Percentiles rank a stretch among this genome's conserved stretches.
phyloP scores from a whole-genome alignment of 2,329 filamentous ascomycete species.

The Chrysoporthe puriensis region DNA sequence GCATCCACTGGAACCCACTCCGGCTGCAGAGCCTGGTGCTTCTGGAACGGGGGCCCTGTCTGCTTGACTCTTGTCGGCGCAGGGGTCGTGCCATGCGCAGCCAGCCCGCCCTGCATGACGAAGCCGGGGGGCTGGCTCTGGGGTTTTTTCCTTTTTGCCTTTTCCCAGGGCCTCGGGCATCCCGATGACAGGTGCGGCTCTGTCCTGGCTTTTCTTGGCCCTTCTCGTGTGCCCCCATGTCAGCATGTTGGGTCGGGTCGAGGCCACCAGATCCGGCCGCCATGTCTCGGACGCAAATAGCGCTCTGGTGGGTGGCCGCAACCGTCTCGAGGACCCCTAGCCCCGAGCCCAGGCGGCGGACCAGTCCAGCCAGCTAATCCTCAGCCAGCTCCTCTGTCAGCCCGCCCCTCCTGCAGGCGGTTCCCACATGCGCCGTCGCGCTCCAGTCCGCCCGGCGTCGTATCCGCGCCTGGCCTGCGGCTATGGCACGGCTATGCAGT shows the following conservation, averaged over 20 bases:
- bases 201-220: not conserved
- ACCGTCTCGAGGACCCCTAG: not conserved
- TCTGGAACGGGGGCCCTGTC: slow-evolving; percentile 18
- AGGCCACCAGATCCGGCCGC: slow-evolving; percentile 6
- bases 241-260: not conserved
- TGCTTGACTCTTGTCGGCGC: slow-evolving; percentile 22
- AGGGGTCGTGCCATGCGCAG: slow-evolving; percentile 18
- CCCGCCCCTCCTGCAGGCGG: not conserved
- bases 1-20: slow-evolving; percentile 13
- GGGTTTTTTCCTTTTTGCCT: not conserved
- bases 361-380: too few species aligned
- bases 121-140: too few species aligned
- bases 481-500: slow-evolving; percentile 10
- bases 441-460: not conserved
- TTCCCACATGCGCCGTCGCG: slow-evolving; percentile 17
- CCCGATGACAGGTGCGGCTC: slow-evolving; percentile 12
- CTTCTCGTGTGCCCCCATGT: not conserved
- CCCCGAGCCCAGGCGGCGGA: not conserved
- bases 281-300: slow-evolving; percentile 16
- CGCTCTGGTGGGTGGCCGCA: not conserved
- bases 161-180: slow-evolving; percentile 13
- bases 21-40: slow-evolving; percentile 13
- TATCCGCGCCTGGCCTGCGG: not conserved
- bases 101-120: not conserved
- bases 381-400: too few species aligned